Percentiles rank a stretch among this genome's conserved stretches.
Conservation (phyloP, 805 yeast genomes). For the Vanderwaltozyma tropicalis region DNA sequence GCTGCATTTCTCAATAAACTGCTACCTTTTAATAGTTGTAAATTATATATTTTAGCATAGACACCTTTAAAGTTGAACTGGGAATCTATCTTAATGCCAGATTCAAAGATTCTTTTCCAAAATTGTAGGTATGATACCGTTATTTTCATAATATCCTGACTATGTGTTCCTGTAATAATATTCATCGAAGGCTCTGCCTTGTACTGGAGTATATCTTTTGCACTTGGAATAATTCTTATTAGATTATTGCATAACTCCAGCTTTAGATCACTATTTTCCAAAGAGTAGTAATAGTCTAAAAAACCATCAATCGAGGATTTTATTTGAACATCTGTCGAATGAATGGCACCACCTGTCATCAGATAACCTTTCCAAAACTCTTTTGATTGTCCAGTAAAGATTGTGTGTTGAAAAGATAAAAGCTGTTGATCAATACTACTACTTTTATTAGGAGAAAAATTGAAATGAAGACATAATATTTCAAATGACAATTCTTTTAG, state of each 20-base stretch:
- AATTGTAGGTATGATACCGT: conserved; percentile 12
- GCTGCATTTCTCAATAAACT: conserved; percentile 7
- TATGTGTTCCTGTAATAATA: conserved; percentile 5
- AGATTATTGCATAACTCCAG: conserved; percentile 12
- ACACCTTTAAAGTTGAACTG: conserved; percentile 16
- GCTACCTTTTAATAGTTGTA: conserved; percentile 12
- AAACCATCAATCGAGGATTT: conserved; percentile 35
- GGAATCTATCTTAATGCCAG: conserved; percentile 8
- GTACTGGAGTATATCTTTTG: conserved; percentile 5
- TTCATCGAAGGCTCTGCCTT: conserved; percentile 1
- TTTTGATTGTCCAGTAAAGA: conserved; percentile 6
- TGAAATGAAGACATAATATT: conserved; percentile 17
- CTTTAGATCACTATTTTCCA: conserved; percentile 3
- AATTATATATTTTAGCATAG: conserved; percentile 19
- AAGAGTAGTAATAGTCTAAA: conserved; percentile 21
- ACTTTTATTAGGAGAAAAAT: neutral
- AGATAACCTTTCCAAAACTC: conserved; percentile 49
- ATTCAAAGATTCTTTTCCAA: conserved; percentile 20
- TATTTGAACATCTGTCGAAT: conserved; percentile 38
- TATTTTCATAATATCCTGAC: conserved; percentile 10
- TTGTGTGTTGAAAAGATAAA: conserved; percentile 7
- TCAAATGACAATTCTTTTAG: conserved; percentile 1
- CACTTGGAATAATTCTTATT: conserved; percentile 15
- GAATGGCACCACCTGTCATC: conserved; percentile 47
- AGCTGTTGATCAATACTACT: conserved; percentile 22